Conservation (phyloP, 208 protist genomes). For the Trichomonas gallinae region DNA sequence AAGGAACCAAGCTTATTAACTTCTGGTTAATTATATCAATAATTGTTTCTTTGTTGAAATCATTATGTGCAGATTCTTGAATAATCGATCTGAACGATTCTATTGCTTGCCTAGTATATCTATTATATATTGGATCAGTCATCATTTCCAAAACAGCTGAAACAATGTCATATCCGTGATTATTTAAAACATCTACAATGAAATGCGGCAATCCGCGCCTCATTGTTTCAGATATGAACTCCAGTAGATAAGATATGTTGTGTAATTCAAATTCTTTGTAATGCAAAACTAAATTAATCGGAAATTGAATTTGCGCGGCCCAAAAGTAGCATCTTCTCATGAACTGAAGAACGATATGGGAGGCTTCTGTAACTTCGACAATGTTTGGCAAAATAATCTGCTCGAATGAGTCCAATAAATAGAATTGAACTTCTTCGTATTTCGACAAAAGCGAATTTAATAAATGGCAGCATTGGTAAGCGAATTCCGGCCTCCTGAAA, state of each 20-base stretch:
- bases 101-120: not conserved
- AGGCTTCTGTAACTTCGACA: not conserved
- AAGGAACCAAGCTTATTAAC: not conserved
- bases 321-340: not conserved
- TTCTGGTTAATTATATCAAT: not conserved
- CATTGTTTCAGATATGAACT: not conserved
- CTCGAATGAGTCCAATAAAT: not conserved
- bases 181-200: not conserved
- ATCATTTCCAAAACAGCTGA: not conserved
- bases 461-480: not conserved
- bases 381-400: not conserved
- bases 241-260: not conserved
- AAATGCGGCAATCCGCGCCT: not conserved
- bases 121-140: not conserved
- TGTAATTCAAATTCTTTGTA: not conserved
- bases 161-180: not conserved
- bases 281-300: not conserved
- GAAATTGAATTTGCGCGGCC: not conserved
- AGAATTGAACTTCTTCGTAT: not conserved
- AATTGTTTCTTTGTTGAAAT: not conserved
- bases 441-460: not conserved
- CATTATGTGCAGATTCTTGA: not conserved
- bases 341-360: not conserved
- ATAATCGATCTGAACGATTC: not conserved
- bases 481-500: not conserved